Evolutionary conservation across 2,329 filamentous ascomycete species (phyloP).

Genomic region (Rachicladosporium sp.): DNA sequence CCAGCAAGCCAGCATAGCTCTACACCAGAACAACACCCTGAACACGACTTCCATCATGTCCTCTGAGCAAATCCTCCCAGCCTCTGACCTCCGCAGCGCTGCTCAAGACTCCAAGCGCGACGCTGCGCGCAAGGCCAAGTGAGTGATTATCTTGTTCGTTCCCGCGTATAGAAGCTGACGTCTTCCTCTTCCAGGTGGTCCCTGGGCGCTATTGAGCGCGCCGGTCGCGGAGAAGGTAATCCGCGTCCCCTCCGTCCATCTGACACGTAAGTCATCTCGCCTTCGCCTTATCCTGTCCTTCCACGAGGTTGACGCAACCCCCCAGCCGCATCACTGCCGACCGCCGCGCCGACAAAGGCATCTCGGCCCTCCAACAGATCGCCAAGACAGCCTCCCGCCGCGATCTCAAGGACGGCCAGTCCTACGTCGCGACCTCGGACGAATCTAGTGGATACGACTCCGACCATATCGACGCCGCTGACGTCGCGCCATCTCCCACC

Average conservation of each 20-base stretch:
- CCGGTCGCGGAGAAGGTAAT: constrained; percentile 18
- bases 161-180: no score
- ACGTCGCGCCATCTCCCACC: constrained; percentile 31
- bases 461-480: constrained; percentile 26
- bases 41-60: constrained; percentile 23
- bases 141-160: no score
- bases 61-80: constrained; percentile 34
- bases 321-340: constrained; percentile 16
- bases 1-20: no score
- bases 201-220: constrained; percentile 25
- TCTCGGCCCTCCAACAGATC: constrained; percentile 16
- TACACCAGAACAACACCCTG: no score
- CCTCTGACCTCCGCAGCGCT: constrained; percentile 42
- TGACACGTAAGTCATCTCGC: constrained; percentile 17
- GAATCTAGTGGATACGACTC: constrained; percentile 34
- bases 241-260: constrained; percentile 21
- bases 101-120: constrained; percentile 41
- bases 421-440: constrained; percentile 21
- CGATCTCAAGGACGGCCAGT: constrained; percentile 33
- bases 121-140: constrained; percentile 36
- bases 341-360: constrained; percentile 17
- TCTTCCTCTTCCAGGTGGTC: constrained; percentile 25
- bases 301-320: background rate
- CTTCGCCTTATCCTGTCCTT: background rate
- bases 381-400: constrained; percentile 10